Conservation (phyloP, 2,329 filamentous ascomycete species). For the Penicillium freii region DNA sequence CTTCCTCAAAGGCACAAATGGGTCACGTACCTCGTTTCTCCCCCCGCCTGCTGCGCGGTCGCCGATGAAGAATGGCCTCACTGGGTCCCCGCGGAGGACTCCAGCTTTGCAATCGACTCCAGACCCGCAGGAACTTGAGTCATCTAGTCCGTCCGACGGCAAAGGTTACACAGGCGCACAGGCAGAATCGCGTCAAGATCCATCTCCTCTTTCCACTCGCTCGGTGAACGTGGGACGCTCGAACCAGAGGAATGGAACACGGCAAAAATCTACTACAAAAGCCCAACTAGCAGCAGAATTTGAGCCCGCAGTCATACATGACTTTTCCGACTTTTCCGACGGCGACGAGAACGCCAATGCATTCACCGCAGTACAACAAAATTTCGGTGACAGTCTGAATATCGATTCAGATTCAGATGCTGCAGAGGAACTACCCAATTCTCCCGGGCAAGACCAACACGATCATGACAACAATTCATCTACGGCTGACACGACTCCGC, state of each 20-base stretch:
- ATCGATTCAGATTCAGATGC: conserved; percentile 15
- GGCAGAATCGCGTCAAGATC: conserved; percentile 26
- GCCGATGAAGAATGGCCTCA: conserved; percentile 46
- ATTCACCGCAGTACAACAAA: conserved; percentile 26
- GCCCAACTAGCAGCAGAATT: conserved; percentile 23
- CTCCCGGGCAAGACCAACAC: conserved; percentile 16
- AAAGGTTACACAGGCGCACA: conserved; percentile 27
- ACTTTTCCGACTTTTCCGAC: conserved; percentile 41
- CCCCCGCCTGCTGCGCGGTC: conserved; percentile 46
- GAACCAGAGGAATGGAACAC: conserved; percentile 25
- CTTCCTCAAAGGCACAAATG: conserved; percentile 38
- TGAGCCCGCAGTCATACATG: conserved; percentile 24
- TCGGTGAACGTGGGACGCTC: conserved; percentile 35
- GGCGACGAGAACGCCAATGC: conserved; percentile 35
- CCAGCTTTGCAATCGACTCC: conserved; percentile 45
- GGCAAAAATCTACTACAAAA: conserved; percentile 22
- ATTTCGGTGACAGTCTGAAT: conserved; percentile 28
- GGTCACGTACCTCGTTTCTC: conserved; percentile 35
- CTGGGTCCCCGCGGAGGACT: conserved; percentile 44
- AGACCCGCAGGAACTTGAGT: conserved; percentile 34
- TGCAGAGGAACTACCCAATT: conserved; percentile 15
- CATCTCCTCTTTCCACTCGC: conserved; percentile 38
- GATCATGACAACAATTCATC: conserved; percentile 20
- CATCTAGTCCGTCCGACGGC: conserved; percentile 42
- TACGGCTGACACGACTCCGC: conserved; percentile 12